These are phyloP conservation scores for Fraxinus sp. DNA, from an alignment of 305 asterid species.

Conservation along the genomic window DNA sequence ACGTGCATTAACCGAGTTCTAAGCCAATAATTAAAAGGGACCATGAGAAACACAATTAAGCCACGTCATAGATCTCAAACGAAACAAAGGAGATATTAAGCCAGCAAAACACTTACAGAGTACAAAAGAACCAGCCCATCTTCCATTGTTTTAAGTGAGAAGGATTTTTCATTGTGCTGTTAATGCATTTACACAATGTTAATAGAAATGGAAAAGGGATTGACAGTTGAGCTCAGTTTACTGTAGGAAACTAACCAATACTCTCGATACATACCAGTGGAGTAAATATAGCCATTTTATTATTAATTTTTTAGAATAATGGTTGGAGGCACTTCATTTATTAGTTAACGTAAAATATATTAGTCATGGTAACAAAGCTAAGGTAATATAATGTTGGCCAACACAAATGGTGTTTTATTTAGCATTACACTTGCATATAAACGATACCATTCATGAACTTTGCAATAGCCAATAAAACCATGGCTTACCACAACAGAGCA, in stretches of 20 bases:
- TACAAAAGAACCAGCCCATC: constrained; percentile 79
- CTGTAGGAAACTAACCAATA: constrained; percentile 2
- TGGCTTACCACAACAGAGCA: constrained; percentile 86
- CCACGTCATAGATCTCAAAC: constrained; percentile 12
- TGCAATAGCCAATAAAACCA: constrained; percentile 21
- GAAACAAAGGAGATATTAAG: constrained; percentile 3
- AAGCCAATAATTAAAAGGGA: constrained; percentile 28
- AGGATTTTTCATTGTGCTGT: constrained; percentile 85
- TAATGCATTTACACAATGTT: constrained; percentile 30
- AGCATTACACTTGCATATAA: constrained; percentile 11
- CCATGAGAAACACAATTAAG: constrained; percentile 24
- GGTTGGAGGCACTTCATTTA: not conserved
- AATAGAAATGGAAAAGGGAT: constrained; percentile 4
- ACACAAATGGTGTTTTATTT: not conserved
- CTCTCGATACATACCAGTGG: not conserved
- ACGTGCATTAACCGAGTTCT: constrained; percentile 89
- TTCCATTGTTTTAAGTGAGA: constrained; percentile 94
- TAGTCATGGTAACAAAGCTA: not conserved
- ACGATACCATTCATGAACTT: not conserved
- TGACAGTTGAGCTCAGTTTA: not conserved
- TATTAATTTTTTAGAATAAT: constrained; percentile 2
- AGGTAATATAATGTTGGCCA: constrained; percentile 3
- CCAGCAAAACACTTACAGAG: constrained; percentile 57
- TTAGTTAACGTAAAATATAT: not conserved
- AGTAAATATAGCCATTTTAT: not conserved